A percentile compares a stretch with the other conserved stretches of the same genome.
Evolutionary conservation across 139 green algal species (phyloP).

Genomic region (Zygnema circumcarinatum): DNA sequence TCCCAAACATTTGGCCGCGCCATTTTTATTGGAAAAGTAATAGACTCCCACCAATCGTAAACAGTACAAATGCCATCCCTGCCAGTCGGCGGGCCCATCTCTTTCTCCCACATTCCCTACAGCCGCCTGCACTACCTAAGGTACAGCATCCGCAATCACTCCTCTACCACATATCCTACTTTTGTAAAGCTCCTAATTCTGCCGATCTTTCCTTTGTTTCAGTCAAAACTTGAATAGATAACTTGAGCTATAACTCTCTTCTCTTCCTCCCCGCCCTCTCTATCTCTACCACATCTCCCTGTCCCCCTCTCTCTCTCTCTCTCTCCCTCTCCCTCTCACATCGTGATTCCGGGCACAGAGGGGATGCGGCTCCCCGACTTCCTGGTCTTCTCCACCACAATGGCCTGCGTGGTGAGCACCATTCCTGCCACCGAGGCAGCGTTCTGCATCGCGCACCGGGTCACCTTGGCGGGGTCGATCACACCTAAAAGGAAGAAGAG

Average conservation of each 20-base stretch:
- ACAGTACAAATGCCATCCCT: not conserved
- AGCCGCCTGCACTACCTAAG: too few species aligned
- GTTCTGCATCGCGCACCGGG: conserved; percentile 89
- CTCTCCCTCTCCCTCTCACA: not conserved
- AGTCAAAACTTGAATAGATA: not conserved
- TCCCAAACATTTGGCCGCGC: too few species aligned
- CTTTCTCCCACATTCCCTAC: not conserved
- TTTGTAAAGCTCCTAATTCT: not conserved
- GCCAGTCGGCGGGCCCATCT: not conserved
- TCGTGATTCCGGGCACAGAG: not conserved
- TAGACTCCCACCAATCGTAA: not conserved
- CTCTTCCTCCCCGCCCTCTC: not conserved
- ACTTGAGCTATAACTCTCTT: not conserved
- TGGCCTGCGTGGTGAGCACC: conserved; percentile 96
- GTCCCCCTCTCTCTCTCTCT: not conserved
- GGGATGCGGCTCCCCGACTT: not conserved
- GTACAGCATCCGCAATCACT: not conserved
- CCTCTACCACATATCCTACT: not conserved
- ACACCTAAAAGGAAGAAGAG: conserved; percentile 78
- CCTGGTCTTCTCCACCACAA: conserved; percentile 54
- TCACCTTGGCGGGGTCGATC: conserved; percentile 97
- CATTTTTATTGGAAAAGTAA: too few species aligned
- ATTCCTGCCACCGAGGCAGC: conserved; percentile 94
- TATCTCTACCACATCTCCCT: not conserved
- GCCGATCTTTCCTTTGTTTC: not conserved